Evolutionary conservation across 257 asterid genomes (phyloP).

Genomic region (Cordia subcordata): DNA sequence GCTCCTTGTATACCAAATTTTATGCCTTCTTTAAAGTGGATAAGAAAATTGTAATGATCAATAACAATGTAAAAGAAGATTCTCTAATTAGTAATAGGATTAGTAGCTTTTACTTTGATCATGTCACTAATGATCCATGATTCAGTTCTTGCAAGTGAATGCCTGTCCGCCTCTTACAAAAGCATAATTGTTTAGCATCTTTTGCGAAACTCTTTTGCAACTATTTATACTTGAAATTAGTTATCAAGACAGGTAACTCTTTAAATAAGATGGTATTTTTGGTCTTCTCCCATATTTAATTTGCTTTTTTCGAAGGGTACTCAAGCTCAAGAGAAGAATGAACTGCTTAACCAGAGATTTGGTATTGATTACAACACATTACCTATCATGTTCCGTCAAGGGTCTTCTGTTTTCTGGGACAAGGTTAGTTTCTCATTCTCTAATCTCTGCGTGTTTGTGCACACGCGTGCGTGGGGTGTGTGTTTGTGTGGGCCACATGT

Average conservation of each 20-base stretch:
- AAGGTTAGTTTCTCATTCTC: conserved; percentile 33
- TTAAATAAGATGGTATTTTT: neutral
- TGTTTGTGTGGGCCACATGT: neutral
- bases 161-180: too few relatives aligned
- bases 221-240: neutral
- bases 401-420: conserved; percentile 75
- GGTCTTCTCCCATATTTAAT: neutral
- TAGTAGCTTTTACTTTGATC: too few relatives aligned
- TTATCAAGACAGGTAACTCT: neutral
- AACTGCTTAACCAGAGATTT: conserved; percentile 45
- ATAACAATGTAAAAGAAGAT: too few relatives aligned
- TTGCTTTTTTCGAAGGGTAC: conserved; percentile 58
- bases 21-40: too few relatives aligned
- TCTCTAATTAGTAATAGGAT: too few relatives aligned
- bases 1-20: too few relatives aligned
- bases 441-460: conserved; percentile 7
- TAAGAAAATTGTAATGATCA: too few relatives aligned
- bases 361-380: conserved; percentile 52
- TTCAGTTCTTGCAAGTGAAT: too few relatives aligned
- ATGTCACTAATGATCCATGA: too few relatives aligned
- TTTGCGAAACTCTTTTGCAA: too few relatives aligned
- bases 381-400: conserved; percentile 61
- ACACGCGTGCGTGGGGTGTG: neutral
- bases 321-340: conserved; percentile 71
- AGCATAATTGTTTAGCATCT: too few relatives aligned